Evolutionary conservation across 768 basidiomycete species (phyloP).

Genomic region (Ramaria rubella): DNA sequence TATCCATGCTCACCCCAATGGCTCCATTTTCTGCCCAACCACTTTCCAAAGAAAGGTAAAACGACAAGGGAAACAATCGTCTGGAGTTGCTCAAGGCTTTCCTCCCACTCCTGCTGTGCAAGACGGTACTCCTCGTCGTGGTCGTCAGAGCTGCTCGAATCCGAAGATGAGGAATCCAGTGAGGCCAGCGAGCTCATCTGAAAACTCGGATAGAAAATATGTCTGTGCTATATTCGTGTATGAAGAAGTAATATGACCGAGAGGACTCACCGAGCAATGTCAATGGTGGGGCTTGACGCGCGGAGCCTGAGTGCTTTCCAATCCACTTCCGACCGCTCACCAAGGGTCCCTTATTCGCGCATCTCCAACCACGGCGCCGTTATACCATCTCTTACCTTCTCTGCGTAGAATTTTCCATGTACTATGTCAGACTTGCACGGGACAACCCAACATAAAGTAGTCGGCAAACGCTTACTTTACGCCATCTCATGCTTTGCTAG

Average conservation of each 20-base stretch:
- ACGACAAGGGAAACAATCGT: constrained; percentile 74
- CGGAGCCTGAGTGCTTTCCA: background rate
- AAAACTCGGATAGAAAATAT: background rate
- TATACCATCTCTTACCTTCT: constrained; percentile 7
- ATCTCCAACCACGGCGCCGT: background rate
- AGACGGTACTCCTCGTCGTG: constrained; percentile 62
- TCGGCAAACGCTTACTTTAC: constrained; percentile 73
- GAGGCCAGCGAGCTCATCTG: constrained; percentile 45
- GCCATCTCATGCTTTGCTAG: constrained; percentile 76
- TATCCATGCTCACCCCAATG: constrained; percentile 61
- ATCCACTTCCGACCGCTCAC: background rate
- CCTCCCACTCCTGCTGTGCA: constrained; percentile 91
- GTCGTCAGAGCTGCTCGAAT: constrained; percentile 42
- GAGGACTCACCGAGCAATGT: background rate
- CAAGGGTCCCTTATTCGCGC: background rate
- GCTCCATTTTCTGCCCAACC: constrained; percentile 79
- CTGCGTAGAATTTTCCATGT: constrained; percentile 2
- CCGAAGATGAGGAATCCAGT: constrained; percentile 40
- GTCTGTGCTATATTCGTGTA: background rate
- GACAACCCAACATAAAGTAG: constrained; percentile 37
- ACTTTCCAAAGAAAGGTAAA: constrained; percentile 83
- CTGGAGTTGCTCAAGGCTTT: constrained; percentile 78
- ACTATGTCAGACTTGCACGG: constrained; percentile 6
- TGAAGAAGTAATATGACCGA: background rate
- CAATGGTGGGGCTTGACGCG: too few species aligned